Percentiles rank a stretch among this genome's conserved stretches.
phyloP scores from a whole-genome alignment of 2,329 filamentous ascomycete species.

The Xylariaceae sp. region DNA sequence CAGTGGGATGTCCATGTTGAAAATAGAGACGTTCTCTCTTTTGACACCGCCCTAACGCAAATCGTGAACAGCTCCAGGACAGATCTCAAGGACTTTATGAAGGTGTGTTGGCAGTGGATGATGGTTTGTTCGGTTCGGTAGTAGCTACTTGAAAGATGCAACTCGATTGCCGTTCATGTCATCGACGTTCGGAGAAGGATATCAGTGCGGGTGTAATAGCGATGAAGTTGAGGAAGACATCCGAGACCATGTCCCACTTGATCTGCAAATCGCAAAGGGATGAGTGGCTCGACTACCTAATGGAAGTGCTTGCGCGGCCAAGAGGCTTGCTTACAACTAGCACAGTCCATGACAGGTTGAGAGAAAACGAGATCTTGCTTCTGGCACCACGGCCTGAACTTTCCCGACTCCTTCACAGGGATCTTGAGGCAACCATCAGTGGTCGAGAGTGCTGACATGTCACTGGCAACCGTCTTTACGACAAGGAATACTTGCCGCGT shows the following conservation, averaged over 20 bases:
- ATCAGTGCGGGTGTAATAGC: background rate
- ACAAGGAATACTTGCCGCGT: background rate
- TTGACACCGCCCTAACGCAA: background rate
- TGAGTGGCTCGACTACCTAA: slow-evolving; percentile 4
- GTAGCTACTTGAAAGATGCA: background rate
- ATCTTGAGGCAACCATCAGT: background rate
- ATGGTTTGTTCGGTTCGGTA: background rate
- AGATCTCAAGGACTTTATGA: background rate
- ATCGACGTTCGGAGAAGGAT: background rate
- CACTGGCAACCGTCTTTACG: background rate
- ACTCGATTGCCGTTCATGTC: background rate
- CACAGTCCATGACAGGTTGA: background rate
- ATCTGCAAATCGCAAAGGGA: slow-evolving; percentile 3
- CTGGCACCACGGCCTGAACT: background rate
- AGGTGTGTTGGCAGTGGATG: background rate
- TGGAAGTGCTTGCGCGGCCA: background rate
- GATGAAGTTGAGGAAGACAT: background rate
- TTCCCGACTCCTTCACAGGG: background rate
- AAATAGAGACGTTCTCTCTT: background rate
- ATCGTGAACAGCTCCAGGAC: background rate
- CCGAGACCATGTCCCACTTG: background rate
- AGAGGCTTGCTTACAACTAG: background rate
- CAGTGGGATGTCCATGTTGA: slow-evolving; percentile 16
- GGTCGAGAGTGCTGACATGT: background rate
- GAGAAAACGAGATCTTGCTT: background rate